These are phyloP conservation scores for Aureobasidium uvarum DNA, from an alignment of 2,329 filamentous ascomycete species.

Conservation along the genomic window DNA sequence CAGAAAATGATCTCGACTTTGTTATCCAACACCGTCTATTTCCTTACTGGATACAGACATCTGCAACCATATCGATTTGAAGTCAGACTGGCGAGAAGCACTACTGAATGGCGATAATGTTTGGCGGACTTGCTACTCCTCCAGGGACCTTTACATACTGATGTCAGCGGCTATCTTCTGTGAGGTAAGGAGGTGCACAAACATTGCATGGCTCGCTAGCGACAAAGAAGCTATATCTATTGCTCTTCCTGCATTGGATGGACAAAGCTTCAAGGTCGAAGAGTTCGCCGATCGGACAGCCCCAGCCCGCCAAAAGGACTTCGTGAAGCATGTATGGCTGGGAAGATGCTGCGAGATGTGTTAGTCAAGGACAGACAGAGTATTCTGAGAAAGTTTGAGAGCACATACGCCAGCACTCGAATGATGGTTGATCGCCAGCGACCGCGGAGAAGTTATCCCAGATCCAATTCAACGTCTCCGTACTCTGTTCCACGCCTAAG, in stretches of 20 bases:
- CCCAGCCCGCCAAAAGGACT: conserved; percentile 51
- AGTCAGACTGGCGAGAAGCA: neutral
- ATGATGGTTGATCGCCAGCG: conserved; percentile 42
- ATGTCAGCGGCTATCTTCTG: neutral
- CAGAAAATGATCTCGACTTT: too few species aligned
- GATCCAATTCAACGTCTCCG: conserved; percentile 46
- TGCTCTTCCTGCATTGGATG: conserved; percentile 40
- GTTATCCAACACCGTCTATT: too few species aligned
- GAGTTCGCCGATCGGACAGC: conserved; percentile 53
- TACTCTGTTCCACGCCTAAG: conserved; percentile 50
- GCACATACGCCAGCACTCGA: conserved; percentile 40
- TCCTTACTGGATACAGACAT: too few species aligned
- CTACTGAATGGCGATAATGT: conserved; percentile 37
- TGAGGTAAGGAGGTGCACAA: conserved; percentile 24
- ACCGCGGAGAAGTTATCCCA: conserved; percentile 44
- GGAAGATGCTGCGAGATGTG: conserved; percentile 33
- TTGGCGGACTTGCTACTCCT: conserved; percentile 42
- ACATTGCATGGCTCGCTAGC: conserved; percentile 51
- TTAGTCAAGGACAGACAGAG: neutral
- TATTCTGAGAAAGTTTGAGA: neutral
- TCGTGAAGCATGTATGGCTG: conserved; percentile 45
- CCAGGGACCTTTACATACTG: conserved; percentile 34
- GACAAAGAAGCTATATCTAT: conserved; percentile 51
- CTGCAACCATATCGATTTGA: neutral
- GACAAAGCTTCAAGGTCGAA: conserved; percentile 51